Base-by-base conservation (phyloP, 768 basidiomycete species). In the Wakefieldia striispora region DNA sequence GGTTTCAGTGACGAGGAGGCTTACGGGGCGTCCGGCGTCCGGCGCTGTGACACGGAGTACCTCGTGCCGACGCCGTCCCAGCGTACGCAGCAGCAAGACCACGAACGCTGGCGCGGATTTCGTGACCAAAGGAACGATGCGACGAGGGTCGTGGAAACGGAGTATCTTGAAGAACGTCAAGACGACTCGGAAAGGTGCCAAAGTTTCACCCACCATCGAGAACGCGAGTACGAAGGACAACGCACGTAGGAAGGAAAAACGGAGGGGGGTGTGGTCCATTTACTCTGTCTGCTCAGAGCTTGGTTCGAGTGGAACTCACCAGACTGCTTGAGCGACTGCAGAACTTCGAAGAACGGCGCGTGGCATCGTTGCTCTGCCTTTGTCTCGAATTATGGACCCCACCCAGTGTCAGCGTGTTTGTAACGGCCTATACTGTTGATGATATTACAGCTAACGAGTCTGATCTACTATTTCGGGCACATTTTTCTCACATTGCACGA, bases 251-350 rank as follows among this genome's bases (percentile, higher is more conserved):
- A 66, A 53, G 47, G 54, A 51, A 31, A 66, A 50, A 54, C 52
- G 53, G 54, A 66, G 58, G 45, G 61, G 61, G 16, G n/a, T 54
- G 8, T 55, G 64, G 61, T 64, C 63, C 0, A 64, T 64, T 39
- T 64, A 64, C 50, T 66, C 64, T 20, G 64, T 64, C 6, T 56
- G 53, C 42, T 58, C 63, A 0, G 63, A 65, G n/a, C 50, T 66
- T 13, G 57, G 56, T 27, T 36, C 51, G 40, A 57, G 47, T 34
- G 57, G 51, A 35, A 29, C 20, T 4, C 36, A 50, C 31, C 56
- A 39, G 16, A 42, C 37, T 6, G 31, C 43, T 16, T 53, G 45
- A 61, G 31, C 10, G 38, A 34, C 6, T 23, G 14, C 14, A 1
- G 12, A 31, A 31, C 31, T 33, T 33, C 1, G 14, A 33, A 9